Evolutionary conservation across 305 asterid species (phyloP).

Genomic region (Salvia sclarea): DNA sequence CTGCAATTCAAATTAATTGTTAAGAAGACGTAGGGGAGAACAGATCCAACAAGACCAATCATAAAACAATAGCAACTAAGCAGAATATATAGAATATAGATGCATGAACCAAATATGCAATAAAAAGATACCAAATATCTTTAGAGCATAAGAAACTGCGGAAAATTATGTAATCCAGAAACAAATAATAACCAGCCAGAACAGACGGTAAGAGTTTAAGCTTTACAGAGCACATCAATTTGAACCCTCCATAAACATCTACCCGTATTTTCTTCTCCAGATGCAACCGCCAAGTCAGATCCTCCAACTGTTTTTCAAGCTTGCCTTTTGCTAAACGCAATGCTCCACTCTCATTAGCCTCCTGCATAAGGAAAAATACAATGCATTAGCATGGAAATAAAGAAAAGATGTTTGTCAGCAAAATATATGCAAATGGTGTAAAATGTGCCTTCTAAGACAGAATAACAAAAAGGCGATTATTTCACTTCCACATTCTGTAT

Average conservation of each 20-base stretch:
- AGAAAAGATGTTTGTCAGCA: constrained; percentile 16
- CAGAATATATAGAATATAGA: not conserved
- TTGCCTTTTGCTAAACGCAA: constrained; percentile 88
- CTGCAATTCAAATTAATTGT: constrained; percentile 50
- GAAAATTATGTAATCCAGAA: not conserved
- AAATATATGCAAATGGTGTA: constrained; percentile 16
- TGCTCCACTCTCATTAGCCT: constrained; percentile 96
- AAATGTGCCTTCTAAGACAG: constrained; percentile 20
- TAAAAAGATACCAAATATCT: not conserved
- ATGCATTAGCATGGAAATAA: constrained; percentile 3
- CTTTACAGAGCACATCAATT: constrained; percentile 1
- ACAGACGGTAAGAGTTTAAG: constrained; percentile 11
- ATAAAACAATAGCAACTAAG: constrained; percentile 16
- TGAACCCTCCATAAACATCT: constrained; percentile 25
- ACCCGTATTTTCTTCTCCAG: constrained; percentile 95
- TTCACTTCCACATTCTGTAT: constrained; percentile 13
- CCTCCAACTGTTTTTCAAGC: constrained; percentile 96
- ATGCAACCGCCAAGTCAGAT: constrained; percentile 93
- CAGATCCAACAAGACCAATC: constrained; percentile 23
- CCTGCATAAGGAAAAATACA: constrained; percentile 47
- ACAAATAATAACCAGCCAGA: not conserved
- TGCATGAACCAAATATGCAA: constrained; percentile 19
- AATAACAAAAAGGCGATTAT: constrained; percentile 1
- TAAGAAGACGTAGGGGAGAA: constrained; percentile 21
- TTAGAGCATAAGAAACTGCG: not conserved